phyloP scores from a whole-genome alignment of 2,329 filamentous ascomycete genomes.

The Aspergillus sp. region DNA sequence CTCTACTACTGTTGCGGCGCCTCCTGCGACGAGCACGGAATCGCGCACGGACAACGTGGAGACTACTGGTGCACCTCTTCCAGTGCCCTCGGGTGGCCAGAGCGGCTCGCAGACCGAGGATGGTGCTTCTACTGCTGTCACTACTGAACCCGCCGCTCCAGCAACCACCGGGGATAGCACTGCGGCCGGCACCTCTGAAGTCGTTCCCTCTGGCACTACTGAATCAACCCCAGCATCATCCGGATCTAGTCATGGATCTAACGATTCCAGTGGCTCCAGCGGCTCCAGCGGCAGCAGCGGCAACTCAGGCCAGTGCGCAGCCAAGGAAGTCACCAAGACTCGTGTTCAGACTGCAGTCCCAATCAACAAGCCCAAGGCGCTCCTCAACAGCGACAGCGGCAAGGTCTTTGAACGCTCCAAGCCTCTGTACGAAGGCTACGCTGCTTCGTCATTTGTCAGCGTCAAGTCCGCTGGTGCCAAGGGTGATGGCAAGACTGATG shows the following conservation, averaged over 20 bases:
- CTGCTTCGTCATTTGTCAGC: conserved; percentile 72
- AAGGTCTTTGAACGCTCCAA: conserved; percentile 80
- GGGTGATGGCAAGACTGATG: conserved; percentile 84
- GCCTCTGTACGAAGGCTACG: conserved; percentile 76
- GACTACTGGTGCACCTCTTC: neutral
- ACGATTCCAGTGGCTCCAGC: conserved; percentile 7
- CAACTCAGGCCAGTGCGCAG: conserved; percentile 18
- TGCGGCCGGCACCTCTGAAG: neutral
- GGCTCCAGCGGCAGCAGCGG: conserved; percentile 9
- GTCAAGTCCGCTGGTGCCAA: conserved; percentile 80
- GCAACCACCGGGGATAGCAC: neutral
- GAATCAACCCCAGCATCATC: conserved; percentile 5
- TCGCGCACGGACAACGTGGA: neutral
- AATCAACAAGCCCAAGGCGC: conserved; percentile 63
- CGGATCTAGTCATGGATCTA: conserved; percentile 10
- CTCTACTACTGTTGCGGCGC: neutral
- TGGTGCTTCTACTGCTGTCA: neutral
- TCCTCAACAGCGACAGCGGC: conserved; percentile 63
- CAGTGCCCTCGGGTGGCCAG: conserved; percentile 1
- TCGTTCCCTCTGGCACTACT: neutral
- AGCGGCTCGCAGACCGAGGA: neutral
- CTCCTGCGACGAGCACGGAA: neutral
- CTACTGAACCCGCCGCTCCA: neutral
- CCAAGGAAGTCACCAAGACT: conserved; percentile 35
- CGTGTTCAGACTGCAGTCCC: conserved; percentile 61